Conservation (phyloP, 495 filamentous ascomycete genomes). For the Aspergillus carlsbadensis region DNA sequence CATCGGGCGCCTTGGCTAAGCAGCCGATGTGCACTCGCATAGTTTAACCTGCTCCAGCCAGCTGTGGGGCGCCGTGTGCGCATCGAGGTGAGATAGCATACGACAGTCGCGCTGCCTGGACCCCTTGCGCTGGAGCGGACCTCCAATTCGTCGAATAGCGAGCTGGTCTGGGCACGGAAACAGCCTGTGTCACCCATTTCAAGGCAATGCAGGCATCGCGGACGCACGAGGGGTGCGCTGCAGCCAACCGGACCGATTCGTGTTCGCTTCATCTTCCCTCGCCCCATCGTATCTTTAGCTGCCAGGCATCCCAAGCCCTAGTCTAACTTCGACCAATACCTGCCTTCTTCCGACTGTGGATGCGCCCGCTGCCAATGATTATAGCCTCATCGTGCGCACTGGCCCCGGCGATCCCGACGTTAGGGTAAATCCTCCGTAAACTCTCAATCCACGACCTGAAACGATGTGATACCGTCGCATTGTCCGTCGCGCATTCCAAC, state of each 20-base stretch:
- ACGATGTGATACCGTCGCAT: too few species aligned
- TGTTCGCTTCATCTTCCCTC: slow-evolving; percentile 1
- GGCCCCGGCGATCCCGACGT: background rate
- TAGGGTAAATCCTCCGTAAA: background rate
- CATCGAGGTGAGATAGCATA: background rate
- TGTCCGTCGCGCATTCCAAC: too few species aligned
- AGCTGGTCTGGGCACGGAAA: background rate
- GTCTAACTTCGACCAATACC: too few species aligned
- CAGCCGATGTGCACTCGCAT: background rate
- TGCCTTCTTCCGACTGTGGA: too few species aligned
- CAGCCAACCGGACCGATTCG: background rate
- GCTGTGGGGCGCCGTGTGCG: background rate
- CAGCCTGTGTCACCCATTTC: background rate
- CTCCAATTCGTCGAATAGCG: background rate
- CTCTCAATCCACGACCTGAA: too few species aligned
- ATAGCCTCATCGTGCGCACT: too few species aligned
- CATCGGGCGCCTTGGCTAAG: background rate
- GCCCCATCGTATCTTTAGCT: background rate
- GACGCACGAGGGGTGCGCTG: background rate
- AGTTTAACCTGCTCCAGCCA: background rate
- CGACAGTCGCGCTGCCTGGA: background rate
- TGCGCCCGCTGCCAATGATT: too few species aligned
- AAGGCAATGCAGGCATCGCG: background rate
- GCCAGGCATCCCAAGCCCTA: too few species aligned
- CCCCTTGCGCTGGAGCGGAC: background rate